A percentile compares a stretch with the other conserved stretches of the same genome.
Evolutionary conservation across 192 early-diverging fungal genomes (phyloP).

Genomic region (Backusella luteola): DNA sequence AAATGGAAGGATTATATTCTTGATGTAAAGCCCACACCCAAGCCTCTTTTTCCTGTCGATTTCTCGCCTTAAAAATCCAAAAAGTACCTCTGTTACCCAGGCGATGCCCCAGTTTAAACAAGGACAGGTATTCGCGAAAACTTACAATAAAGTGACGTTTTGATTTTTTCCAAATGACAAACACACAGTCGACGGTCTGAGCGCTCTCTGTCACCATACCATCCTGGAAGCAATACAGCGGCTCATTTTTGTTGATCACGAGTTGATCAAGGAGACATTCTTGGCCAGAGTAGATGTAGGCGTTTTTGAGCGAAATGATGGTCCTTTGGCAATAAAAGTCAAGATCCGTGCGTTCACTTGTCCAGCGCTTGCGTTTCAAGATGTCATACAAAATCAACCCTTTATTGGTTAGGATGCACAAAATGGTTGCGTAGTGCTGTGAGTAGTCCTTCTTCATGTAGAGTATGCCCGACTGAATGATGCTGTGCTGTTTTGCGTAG

Average conservation of each 20-base stretch:
- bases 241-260: background rate
- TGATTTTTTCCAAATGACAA: conserved; percentile 12
- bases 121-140: background rate
- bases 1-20: background rate
- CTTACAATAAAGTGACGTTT: background rate
- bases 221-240: background rate
- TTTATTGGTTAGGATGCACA: background rate
- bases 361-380: background rate
- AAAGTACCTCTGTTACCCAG: background rate
- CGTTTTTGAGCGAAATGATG: background rate
- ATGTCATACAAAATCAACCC: conserved; percentile 8
- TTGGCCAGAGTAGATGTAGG: background rate
- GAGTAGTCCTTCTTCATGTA: background rate
- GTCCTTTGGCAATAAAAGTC: background rate
- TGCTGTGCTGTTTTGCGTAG: background rate
- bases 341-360: background rate
- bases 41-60: conserved; percentile 4
- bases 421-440: background rate
- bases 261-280: background rate
- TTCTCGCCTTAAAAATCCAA: conserved; percentile 17
- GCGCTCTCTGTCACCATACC: background rate
- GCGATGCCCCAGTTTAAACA: background rate
- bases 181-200: background rate
- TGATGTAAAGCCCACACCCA: conserved; percentile 16
- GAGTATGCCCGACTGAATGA: background rate